Conservation (phyloP, 179 eudicot genomes). For the Corrigiola litoralis region DNA sequence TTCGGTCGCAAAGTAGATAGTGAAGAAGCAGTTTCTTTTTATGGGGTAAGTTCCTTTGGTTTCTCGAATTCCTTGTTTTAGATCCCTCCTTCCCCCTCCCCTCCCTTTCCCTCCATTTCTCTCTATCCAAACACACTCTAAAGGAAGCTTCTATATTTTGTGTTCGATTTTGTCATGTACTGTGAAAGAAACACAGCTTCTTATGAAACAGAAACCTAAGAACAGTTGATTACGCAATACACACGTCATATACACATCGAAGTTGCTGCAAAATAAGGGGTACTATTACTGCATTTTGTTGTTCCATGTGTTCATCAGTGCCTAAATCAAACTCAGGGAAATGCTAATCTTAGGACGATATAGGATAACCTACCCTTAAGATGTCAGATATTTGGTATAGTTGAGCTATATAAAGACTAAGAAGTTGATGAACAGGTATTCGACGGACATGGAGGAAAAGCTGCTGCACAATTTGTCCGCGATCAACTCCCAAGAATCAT, state of each 20-base stretch:
- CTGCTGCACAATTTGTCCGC: slow-evolving; percentile 90
- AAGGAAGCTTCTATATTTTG: not conserved
- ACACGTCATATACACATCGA: not conserved
- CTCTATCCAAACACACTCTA: too few species aligned
- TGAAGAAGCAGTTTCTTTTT: slow-evolving; percentile 76
- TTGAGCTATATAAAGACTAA: not conserved
- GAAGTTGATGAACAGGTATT: slow-evolving; percentile 58
- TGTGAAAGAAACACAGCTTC: not conserved
- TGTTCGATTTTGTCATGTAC: not conserved
- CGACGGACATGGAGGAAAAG: slow-evolving; percentile 96
- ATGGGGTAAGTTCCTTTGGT: slow-evolving; percentile 64
- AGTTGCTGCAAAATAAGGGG: not conserved
- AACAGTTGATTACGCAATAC: not conserved
- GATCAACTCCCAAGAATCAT: slow-evolving; percentile 89
- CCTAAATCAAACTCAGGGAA: not conserved
- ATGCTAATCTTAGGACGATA: not conserved
- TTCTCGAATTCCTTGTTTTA: not conserved
- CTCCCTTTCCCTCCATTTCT: too few species aligned
- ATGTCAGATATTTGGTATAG: not conserved
- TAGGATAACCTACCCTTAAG: not conserved
- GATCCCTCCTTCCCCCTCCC: too few species aligned
- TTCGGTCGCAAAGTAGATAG: slow-evolving; percentile 35
- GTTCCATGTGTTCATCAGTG: not conserved
- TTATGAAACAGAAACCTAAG: not conserved
- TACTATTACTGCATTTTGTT: not conserved